phyloP scores from a whole-genome alignment of 768 basidiomycete genomes.

The Pulveroboletus sp. region DNA sequence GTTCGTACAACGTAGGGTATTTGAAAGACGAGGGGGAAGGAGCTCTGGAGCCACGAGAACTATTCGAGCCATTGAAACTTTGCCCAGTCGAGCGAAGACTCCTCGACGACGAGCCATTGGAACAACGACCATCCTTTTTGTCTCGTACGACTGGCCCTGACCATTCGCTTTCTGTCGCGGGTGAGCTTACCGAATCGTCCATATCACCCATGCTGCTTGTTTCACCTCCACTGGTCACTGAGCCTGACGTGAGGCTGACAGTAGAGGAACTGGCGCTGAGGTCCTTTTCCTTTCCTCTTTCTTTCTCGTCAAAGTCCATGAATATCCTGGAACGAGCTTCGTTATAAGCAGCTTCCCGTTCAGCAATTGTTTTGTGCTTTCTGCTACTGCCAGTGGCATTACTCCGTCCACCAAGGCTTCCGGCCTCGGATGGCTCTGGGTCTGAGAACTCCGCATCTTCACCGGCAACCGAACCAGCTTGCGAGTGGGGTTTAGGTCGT shows the following conservation, averaged over 20 bases:
- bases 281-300: slow-evolving; percentile 66
- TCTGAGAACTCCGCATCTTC: slow-evolving; percentile 80
- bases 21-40: slow-evolving; percentile 71
- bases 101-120: slow-evolving; percentile 58
- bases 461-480: slow-evolving; percentile 66
- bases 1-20: slow-evolving; percentile 73
- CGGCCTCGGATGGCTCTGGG: slow-evolving; percentile 74
- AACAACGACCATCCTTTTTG: slow-evolving; percentile 52
- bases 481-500: slow-evolving; percentile 60
- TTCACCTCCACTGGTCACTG: slow-evolving; percentile 53
- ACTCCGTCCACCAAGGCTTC: slow-evolving; percentile 71
- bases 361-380: slow-evolving; percentile 76
- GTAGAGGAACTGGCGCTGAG: slow-evolving; percentile 77
- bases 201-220: slow-evolving; percentile 62
- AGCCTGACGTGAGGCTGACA: slow-evolving; percentile 66
- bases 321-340: slow-evolving; percentile 85
- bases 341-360: slow-evolving; percentile 88
- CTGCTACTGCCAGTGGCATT: slow-evolving; percentile 60
- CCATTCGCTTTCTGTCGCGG: slow-evolving; percentile 82
- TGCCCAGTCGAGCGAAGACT: slow-evolving; percentile 54
- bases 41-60: slow-evolving; percentile 71
- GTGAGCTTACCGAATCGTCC: slow-evolving; percentile 69
- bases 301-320: slow-evolving; percentile 73
- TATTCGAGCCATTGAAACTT: slow-evolving; percentile 52
- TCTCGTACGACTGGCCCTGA: slow-evolving; percentile 58